Conservation (phyloP, 1,284 basidiomycete genomes). For the Pseudozyma thailandica region DNA sequence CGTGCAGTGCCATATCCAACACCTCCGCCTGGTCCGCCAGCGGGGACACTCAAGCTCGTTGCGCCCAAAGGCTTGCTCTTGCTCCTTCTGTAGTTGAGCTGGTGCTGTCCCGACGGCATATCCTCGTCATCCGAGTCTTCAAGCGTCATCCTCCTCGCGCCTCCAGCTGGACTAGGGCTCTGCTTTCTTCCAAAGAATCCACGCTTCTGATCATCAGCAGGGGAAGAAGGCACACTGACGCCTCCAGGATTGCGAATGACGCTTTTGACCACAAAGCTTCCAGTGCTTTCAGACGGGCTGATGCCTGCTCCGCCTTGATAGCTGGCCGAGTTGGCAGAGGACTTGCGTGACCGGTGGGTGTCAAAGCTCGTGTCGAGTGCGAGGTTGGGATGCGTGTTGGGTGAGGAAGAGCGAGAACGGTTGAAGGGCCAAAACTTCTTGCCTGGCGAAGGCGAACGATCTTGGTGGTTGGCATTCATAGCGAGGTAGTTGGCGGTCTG, state of each 20-base stretch:
- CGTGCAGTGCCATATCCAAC: conserved; percentile 55
- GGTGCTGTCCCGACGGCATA: not conserved
- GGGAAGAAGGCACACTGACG: conserved; percentile 41
- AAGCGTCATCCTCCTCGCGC: conserved; percentile 26
- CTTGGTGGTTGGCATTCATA: conserved; percentile 17
- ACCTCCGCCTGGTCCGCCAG: conserved; percentile 61
- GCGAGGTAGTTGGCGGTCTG: conserved; percentile 30
- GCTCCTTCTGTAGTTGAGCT: conserved; percentile 35
- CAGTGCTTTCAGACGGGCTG: conserved; percentile 27
- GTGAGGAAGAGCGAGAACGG: conserved; percentile 47
- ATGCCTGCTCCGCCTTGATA: conserved; percentile 1
- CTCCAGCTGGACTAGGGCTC: conserved; percentile 14
- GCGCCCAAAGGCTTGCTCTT: conserved; percentile 44
- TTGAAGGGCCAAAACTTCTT: conserved; percentile 51
- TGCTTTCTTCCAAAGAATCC: conserved; percentile 20
- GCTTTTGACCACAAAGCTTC: conserved; percentile 56
- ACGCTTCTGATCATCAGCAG: conserved; percentile 9
- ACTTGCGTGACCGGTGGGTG: conserved; percentile 30
- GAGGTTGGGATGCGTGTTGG: conserved; percentile 31
- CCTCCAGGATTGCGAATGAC: conserved; percentile 58
- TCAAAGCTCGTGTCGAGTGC: conserved; percentile 21
- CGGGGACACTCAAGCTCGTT: conserved; percentile 50
- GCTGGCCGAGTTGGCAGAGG: conserved; percentile 20
- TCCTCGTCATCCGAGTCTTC: conserved; percentile 44
- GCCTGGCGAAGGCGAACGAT: conserved; percentile 27